Percentiles rank a stretch among this genome's conserved stretches.
These are phyloP conservation scores for Crithidia thermophila DNA, from an alignment of 208 protist genomes.

Conservation along the genomic window DNA sequence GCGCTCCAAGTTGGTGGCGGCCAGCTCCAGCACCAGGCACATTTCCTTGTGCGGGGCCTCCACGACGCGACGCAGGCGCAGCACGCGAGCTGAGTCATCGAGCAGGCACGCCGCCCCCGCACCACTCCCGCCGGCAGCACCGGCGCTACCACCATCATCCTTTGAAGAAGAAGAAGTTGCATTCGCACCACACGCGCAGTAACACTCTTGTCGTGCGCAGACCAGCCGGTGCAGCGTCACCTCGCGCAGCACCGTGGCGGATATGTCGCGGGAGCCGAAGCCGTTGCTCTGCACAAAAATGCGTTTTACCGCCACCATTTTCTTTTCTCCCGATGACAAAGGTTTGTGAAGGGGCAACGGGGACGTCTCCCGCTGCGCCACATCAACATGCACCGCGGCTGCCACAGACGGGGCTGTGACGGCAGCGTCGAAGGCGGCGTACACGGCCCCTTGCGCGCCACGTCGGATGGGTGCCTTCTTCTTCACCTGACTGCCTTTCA, in stretches of 20 bases:
- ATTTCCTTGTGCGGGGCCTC: slow-evolving; percentile 82
- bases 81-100: slow-evolving; percentile 39
- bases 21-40: slow-evolving; percentile 83
- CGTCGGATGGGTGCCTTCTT: slow-evolving; percentile 62
- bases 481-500: slow-evolving; percentile 55
- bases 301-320: slow-evolving; percentile 80
- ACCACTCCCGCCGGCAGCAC: background rate
- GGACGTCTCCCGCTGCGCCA: background rate
- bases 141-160: background rate
- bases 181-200: too few species aligned
- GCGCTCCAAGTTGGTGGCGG: slow-evolving; percentile 63
- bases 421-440: slow-evolving; percentile 55
- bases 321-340: too few species aligned
- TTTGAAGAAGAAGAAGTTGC: background rate
- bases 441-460: slow-evolving; percentile 85
- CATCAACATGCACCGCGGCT: background rate
- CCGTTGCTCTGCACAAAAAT: slow-evolving; percentile 75
- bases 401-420: background rate
- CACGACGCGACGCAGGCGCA: slow-evolving; percentile 60
- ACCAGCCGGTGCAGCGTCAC: slow-evolving; percentile 63
- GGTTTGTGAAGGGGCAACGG: too few species aligned
- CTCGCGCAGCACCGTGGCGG: slow-evolving; percentile 77
- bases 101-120: background rate
- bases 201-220: slow-evolving; percentile 11
- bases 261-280: slow-evolving; percentile 69